Conservation (phyloP, 2,329 filamentous ascomycete species). For the Berkeleyomyces rouxiae region DNA sequence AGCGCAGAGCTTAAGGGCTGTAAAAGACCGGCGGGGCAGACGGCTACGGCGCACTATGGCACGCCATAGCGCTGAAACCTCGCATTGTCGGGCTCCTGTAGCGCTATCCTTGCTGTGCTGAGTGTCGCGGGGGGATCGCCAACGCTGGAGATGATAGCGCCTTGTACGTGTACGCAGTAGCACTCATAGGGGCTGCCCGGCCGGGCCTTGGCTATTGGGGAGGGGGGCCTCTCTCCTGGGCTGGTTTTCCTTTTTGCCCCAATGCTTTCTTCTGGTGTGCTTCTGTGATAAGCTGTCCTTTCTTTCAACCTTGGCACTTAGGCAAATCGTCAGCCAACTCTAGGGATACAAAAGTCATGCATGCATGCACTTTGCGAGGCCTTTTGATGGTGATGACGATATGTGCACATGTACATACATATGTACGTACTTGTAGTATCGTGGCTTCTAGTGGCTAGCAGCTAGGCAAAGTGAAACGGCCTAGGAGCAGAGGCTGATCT, state of each 20-base stretch:
- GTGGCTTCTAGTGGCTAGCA: no score
- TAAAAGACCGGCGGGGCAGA: background rate
- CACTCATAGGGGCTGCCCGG: background rate
- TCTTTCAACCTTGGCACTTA: background rate
- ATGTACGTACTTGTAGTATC: no score
- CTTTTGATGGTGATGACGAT: background rate
- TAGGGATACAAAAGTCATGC: background rate
- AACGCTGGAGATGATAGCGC: background rate
- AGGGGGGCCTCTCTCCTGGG: no score
- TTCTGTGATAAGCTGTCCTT: background rate
- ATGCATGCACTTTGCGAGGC: background rate
- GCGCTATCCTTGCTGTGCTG: background rate
- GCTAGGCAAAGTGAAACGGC: no score
- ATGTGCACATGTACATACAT: no score
- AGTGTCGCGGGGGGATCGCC: no score
- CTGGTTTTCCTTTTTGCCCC: background rate
- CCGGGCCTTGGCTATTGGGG: background rate
- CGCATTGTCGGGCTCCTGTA: no score
- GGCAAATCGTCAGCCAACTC: background rate
- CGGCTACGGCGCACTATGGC: background rate
- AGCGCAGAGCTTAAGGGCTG: background rate
- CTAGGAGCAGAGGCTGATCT: no score
- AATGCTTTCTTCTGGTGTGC: background rate
- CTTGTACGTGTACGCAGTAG: background rate
- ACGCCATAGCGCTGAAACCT: background rate